phyloP scores from a whole-genome alignment of 1,139 yeast genomes.

The Meyerozyma carpophila region DNA sequence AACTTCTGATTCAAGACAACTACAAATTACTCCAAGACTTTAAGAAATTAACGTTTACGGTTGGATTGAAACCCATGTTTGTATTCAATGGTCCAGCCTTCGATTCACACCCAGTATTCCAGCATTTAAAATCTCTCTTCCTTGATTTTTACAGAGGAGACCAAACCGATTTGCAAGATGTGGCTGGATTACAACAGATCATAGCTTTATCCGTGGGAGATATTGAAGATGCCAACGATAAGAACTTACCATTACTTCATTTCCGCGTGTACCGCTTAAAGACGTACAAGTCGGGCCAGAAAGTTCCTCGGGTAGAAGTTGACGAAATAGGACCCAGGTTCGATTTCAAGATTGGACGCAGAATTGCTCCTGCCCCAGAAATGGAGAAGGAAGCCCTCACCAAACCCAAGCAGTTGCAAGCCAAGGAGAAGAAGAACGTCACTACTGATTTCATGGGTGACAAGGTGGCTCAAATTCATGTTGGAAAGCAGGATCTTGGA shows the following conservation, averaged over 20 bases:
- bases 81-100: conserved; percentile 89
- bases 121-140: conserved; percentile 81
- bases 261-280: conserved; percentile 88
- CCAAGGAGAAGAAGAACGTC: conserved; percentile 84
- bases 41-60: conserved; percentile 69
- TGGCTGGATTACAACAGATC: conserved; percentile 89
- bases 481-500: conserved; percentile 90
- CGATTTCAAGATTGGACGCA: conserved; percentile 88
- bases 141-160: conserved; percentile 91
- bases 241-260: conserved; percentile 67
- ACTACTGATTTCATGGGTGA: conserved; percentile 90
- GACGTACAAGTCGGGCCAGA: conserved; percentile 78
- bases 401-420: conserved; percentile 77
- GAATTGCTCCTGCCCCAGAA: conserved; percentile 79
- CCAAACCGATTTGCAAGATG: conserved; percentile 79
- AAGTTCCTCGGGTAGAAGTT: conserved; percentile 87
- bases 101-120: conserved; percentile 81
- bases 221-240: conserved; percentile 59
- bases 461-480: conserved; percentile 92
- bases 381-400: conserved; percentile 84
- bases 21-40: conserved; percentile 75
- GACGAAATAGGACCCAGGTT: conserved; percentile 96
- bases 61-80: conserved; percentile 94
- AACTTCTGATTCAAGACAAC: conserved; percentile 66
- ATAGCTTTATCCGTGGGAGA: conserved; percentile 78